A percentile compares a stretch with the other conserved stretches of the same genome.
These are phyloP conservation scores for Setaria italica DNA, from an alignment of 202 grass and related monocot genomes.

Conservation along the genomic window DNA sequence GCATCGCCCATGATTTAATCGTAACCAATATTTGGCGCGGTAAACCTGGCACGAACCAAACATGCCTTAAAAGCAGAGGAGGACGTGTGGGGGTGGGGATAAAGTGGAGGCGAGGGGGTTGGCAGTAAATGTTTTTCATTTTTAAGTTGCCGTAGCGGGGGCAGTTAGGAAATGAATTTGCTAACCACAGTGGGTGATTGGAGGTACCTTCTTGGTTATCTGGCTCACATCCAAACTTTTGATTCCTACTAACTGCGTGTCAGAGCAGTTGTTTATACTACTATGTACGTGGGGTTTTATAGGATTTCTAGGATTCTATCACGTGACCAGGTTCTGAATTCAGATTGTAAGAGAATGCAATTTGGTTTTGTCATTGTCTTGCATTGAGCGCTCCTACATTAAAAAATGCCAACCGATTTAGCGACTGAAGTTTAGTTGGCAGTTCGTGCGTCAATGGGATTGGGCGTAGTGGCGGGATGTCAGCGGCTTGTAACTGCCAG, in stretches of 20 bases:
- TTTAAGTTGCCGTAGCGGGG: constrained; percentile 6
- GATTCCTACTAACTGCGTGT: background rate
- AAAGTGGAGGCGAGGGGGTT: constrained; percentile 40
- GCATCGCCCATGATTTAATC: no score
- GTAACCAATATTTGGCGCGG: no score
- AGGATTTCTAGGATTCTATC: background rate
- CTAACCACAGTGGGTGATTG: background rate
- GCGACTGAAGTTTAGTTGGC: background rate
- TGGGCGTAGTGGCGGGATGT: background rate
- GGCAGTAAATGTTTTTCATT: constrained; percentile 1
- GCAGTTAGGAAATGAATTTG: background rate
- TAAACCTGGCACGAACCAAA: no score
- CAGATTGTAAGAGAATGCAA: background rate
- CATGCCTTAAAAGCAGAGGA: constrained; percentile 12
- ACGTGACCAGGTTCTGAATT: background rate
- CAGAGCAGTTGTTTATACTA: background rate
- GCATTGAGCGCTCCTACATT: background rate
- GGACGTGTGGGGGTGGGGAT: background rate
- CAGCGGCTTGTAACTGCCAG: background rate
- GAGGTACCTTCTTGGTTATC: background rate
- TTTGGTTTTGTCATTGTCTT: background rate
- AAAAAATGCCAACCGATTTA: background rate
- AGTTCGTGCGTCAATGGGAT: background rate
- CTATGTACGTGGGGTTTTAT: background rate
- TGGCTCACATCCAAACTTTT: background rate